Conservation (phyloP, 108 stramenopile species). For the Thalassiosira profunda region DNA sequence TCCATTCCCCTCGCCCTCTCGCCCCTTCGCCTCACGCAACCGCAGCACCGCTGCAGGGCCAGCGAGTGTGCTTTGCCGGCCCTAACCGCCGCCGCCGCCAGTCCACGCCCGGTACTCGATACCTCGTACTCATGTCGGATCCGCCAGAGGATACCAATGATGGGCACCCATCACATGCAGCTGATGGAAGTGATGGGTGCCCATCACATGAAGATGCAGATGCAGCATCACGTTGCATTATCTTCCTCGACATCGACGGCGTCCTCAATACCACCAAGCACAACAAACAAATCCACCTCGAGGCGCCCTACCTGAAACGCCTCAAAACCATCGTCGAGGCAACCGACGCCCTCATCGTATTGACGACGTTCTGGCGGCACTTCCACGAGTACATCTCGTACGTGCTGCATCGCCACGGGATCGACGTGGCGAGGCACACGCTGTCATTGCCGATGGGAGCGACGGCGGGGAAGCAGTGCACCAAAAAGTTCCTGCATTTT, state of each 20-base stretch:
- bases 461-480: slow-evolving; percentile 38
- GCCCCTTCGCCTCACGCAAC: too few relatives aligned
- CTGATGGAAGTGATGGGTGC: too few relatives aligned
- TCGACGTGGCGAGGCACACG: slow-evolving; percentile 25
- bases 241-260: slow-evolving; percentile 53
- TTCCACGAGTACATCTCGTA: slow-evolving; percentile 48
- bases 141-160: not conserved
- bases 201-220: too few relatives aligned
- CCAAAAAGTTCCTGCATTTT: slow-evolving; percentile 29
- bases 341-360: slow-evolving; percentile 35
- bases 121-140: not conserved
- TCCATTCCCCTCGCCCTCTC: too few relatives aligned
- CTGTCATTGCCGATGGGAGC: slow-evolving; percentile 28
- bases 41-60: too few relatives aligned
- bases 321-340: slow-evolving; percentile 31
- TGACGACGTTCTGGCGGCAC: slow-evolving; percentile 50
- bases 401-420: slow-evolving; percentile 39
- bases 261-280: slow-evolving; percentile 47
- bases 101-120: too few relatives aligned
- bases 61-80: too few relatives aligned
- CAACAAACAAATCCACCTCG: slow-evolving; percentile 39
- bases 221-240: slow-evolving; percentile 35
- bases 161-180: too few relatives aligned
- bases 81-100: too few relatives aligned
- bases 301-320: slow-evolving; percentile 14